Conservation (phyloP, 2,329 filamentous ascomycete genomes). For the Penicillium sp. region DNA sequence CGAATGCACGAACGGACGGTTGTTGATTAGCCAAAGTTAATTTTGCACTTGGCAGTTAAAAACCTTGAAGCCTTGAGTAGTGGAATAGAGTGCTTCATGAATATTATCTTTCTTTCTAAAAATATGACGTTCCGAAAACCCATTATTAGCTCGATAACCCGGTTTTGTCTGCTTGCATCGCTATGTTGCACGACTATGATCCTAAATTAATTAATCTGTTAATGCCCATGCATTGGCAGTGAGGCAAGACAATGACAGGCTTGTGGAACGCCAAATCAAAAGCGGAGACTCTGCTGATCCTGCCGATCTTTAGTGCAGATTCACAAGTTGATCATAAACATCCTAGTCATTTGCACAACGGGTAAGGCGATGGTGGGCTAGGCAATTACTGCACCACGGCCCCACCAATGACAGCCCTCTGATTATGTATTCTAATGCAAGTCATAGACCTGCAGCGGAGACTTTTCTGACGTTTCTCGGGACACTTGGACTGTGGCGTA, state of each 20-base stretch:
- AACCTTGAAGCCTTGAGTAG: no score
- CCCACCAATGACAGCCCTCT: neutral
- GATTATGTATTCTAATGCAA: neutral
- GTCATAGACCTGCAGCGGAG: neutral
- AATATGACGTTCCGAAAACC: no score
- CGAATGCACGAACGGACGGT: no score
- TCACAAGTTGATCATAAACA: neutral
- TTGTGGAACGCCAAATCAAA: neutral
- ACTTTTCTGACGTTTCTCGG: neutral
- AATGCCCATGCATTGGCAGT: no score
- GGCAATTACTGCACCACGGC: neutral
- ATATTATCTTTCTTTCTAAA: no score
- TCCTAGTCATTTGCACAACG: neutral
- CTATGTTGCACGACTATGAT: no score
- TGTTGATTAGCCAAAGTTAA: no score
- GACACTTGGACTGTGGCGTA: neutral
- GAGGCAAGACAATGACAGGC: neutral
- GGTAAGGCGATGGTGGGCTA: neutral
- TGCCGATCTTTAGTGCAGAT: neutral
- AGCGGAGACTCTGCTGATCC: neutral
- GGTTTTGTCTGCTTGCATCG: no score
- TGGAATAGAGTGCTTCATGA: no score
- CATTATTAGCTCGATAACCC: no score
- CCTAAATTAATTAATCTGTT: no score
- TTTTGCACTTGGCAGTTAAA: no score